phyloP scores from a whole-genome alignment of 176 grass and related monocot species.

The Pharus latifolius region DNA sequence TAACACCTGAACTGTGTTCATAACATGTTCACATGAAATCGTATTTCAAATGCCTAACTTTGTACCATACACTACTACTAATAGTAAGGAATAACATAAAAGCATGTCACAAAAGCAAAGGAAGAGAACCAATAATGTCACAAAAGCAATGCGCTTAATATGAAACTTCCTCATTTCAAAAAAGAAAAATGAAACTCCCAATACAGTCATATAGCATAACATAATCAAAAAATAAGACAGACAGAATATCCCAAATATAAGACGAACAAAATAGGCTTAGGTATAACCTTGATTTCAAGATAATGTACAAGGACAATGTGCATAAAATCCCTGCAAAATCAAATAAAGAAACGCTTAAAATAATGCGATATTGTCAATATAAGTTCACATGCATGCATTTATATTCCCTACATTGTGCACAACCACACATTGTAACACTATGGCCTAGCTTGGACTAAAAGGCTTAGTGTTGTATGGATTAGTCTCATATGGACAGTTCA shows the following conservation, averaged over 20 bases:
- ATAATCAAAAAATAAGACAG: neutral
- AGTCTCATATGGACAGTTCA: no score
- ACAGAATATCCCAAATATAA: neutral
- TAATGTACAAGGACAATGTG: slow-evolving; percentile 99
- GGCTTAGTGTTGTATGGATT: no score
- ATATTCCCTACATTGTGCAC: neutral
- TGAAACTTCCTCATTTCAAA: neutral
- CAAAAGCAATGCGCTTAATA: neutral
- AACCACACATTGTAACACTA: no score
- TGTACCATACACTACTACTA: neutral
- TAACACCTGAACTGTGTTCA: no score
- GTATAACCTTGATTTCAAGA: slow-evolving; percentile 85
- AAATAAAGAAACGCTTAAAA: slow-evolving; percentile 7
- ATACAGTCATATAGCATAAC: neutral
- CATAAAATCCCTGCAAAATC: slow-evolving; percentile 83
- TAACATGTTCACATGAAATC: neutral
- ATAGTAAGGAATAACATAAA: neutral
- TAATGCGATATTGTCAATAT: neutral
- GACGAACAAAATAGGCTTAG: slow-evolving; percentile 11
- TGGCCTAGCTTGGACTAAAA: no score
- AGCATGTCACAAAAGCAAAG: neutral
- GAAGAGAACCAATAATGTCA: neutral
- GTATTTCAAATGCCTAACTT: no score
- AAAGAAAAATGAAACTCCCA: no score
- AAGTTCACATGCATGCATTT: neutral